phyloP scores from a whole-genome alignment of 1,139 yeast species.

The Blastobotrys illinoisensis region DNA sequence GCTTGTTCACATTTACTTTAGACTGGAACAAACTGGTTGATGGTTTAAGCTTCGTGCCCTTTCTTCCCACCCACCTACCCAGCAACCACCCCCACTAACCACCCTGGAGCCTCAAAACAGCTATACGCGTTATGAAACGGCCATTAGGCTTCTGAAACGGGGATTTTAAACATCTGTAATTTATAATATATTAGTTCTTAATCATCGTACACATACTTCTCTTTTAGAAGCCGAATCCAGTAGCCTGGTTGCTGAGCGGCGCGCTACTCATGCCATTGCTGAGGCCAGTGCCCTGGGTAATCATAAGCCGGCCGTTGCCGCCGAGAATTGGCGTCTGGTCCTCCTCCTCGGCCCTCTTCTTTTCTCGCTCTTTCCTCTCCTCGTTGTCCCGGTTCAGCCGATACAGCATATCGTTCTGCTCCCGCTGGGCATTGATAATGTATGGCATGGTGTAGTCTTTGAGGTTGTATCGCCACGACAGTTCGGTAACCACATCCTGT shows the following conservation, averaged over 20 bases:
- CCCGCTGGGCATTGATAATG: slow-evolving; percentile 71
- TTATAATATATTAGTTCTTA: neutral
- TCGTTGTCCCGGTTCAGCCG: slow-evolving; percentile 67
- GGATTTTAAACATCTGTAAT: neutral
- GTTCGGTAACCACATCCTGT: slow-evolving; percentile 79
- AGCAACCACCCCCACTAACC: neutral
- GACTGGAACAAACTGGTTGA: neutral
- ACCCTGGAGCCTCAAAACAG: no score
- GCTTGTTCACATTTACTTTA: neutral
- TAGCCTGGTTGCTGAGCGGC: slow-evolving; percentile 10
- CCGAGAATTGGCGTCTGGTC: slow-evolving; percentile 37
- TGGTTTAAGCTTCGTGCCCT: no score
- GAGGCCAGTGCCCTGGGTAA: slow-evolving; percentile 31
- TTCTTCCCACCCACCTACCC: neutral
- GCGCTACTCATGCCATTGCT: slow-evolving; percentile 16
- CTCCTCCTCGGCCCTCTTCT: slow-evolving; percentile 46
- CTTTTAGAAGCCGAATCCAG: slow-evolving; percentile 6
- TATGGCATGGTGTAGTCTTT: slow-evolving; percentile 85
- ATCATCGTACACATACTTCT: neutral
- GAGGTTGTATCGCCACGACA: slow-evolving; percentile 85
- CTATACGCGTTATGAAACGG: no score
- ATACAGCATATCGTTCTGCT: slow-evolving; percentile 62
- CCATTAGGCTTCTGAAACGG: no score
- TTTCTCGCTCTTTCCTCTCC: slow-evolving; percentile 59
- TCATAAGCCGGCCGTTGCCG: slow-evolving; percentile 27